Base-by-base conservation (phyloP, 805 yeast genomes). In the Lipomyces starkeyi region DNA sequence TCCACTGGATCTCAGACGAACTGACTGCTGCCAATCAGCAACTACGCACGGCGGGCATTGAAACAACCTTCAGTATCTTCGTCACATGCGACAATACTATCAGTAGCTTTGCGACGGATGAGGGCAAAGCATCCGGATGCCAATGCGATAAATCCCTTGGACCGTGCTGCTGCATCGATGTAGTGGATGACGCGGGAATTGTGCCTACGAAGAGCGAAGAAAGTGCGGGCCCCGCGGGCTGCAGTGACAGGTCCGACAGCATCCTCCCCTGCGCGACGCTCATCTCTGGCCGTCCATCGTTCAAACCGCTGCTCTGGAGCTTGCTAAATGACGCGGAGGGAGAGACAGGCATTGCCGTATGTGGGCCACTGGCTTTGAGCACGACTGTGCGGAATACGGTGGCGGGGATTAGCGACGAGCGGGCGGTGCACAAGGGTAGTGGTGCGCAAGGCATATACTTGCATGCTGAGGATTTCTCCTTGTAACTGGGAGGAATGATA, bases 391-490 rank as follows among this genome's bases (percentile, higher is more conserved):
- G 64, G 32, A 68, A 66, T 65, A 47, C 54, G 57, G 65, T 56
- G 27, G 40, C 66, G 13, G 17, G 14, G 34, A 32, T 68, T n/a
- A 52, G 66, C 14, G 71, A 68, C 49, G 63, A 66, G 49, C 56
- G 71, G 25, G 71, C 65, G 0, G 71, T 65, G 32, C 69, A 68
- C n/a, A 66, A 59, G 22, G 71, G 71, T 20, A 66, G 72, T n/a
- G 72, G 72, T 11, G 73, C 72, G 37, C 73, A 68, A 20, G 71
- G 71, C 25, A 66, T 68, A 8, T 68, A 68, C 35, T 56, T 68
- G 14, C 70, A 67, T 35, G 35, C 57, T 27, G 68, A 64, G 67
- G 22, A 43, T 17, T 64, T 64, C 58, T 53, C 40, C 13, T 37
- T 37, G 5, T 37, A 14, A 37, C 32, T 29, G 32, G 32, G 7